Base-by-base conservation (phyloP, 768 basidiomycete genomes). In the Rhodotorula diobovata region DNA sequence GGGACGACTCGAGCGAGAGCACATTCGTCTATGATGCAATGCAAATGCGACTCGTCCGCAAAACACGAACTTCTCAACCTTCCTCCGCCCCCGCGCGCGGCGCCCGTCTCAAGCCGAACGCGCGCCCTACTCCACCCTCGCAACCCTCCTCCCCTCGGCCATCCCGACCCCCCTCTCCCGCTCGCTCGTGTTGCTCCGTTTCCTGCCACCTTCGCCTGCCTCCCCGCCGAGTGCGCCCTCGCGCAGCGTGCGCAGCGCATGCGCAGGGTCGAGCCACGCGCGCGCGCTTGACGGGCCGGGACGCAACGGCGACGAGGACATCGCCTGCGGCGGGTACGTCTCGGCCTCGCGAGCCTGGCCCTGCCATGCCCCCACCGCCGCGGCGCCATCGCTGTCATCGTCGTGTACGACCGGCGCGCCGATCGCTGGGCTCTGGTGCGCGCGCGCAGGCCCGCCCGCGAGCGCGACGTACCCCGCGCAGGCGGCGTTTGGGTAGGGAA, bases 161-260 rank as follows among this genome's bases (percentile, higher is more conserved):
- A 63, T 39, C 62, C 62, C 62, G 18, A 63, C 51, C 30, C 30
- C 64, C 46, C 53, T 6, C 55, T 71, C 70, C 60, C 70, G 30
- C 56, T 71, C 70, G n/a, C 63, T 66, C 60, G 70, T 71, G n/a
- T 71, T 71, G 66, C 70, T 71, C 37, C 70, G 37, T 25, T 71
- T 71, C 65, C 70, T 10, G 10, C 70, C 65, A 23, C 45, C 62
- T 2, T 56, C 46, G 34, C 34, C 34, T 16, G 37, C 62, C 20
- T 53, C 39, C 1, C 18, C 32, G 18, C 34, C 54, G 0, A 4
- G 12, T 10, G 41, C 41, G 20, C 39, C 50, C 48, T n/a, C 50
- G 58, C 60, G 61, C 66, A 59, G 53, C 23, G 12, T 20, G 4
- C 54, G 56, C 21, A 55, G 54, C 32, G 34, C 50, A 56, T 28